Evolutionary conservation across 1,139 yeast genomes (phyloP), one percentile per base, ranked within the genome.

Genomic region (Kodamaea alishanica): DNA sequence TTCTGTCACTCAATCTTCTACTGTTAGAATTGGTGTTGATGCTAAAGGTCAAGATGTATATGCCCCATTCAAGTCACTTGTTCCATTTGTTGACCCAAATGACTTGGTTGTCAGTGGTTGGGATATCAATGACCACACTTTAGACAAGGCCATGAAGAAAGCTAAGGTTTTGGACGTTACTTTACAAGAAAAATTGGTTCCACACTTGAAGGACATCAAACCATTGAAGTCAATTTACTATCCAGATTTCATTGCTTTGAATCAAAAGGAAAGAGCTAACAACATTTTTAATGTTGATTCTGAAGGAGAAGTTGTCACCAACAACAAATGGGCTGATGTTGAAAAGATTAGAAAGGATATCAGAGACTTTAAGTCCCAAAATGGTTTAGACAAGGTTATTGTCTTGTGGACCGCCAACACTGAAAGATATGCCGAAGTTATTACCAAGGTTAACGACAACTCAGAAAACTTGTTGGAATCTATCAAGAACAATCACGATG

Each of bases 341-440:
- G 92, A 86, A 72, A 80, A 72, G 54, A 81, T 90, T 63, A 85
- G 96, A 68, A 70, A 74, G 47, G 96, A 90, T 62, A 89, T 90
- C 56, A 73, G 77, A 51, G 81, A 81, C 43, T 90, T 90, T 75
- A 90, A 89, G 70, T 63, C 63, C 38, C 67, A 73, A 49, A 86
- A 90, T 60, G 65, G 68, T 32, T 79, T 90, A 54, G 97, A 90
- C 64, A 84, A 83, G 62, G 95, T 90, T 43, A 79, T 90, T 60
- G 87, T 90, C 38, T 75, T 90, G 60, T 90, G 97, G 97, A 88
- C 96, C 41, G 97, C 97, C 46, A 90, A 90, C 70, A 90, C 97
- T 45, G 97, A 90, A 71, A 83, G 97, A 63, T 89, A 85, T 61
- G 81, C 95, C 38, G 92, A 85, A 30, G 60, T 90, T 39, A 65